A percentile compares a stretch with the other conserved stretches of the same genome.
These are phyloP conservation scores for Clonostachys rosea DNA, from an alignment of 2,329 filamentous ascomycete species.

Conservation along the genomic window DNA sequence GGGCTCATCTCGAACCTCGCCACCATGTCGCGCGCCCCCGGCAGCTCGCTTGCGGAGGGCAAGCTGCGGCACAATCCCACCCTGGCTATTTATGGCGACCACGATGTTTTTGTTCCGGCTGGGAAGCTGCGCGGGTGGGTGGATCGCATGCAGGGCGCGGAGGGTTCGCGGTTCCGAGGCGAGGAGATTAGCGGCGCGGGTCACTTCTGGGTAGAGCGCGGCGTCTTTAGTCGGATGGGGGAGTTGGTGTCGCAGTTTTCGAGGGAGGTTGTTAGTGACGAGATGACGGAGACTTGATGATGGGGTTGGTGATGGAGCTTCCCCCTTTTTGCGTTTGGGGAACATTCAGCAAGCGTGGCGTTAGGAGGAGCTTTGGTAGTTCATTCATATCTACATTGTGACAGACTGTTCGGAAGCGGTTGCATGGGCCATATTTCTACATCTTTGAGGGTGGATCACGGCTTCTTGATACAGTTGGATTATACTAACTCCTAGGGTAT, in stretches of 20 bases:
- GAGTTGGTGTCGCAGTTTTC: slow-evolving; percentile 20
- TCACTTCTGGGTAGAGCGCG: slow-evolving; percentile 59
- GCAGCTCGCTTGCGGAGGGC: slow-evolving; percentile 25
- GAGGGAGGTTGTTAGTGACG: slow-evolving; percentile 7
- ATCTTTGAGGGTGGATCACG: too few species aligned
- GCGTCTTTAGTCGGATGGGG: slow-evolving; percentile 31
- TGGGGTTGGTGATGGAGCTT: too few species aligned
- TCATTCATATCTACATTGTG: too few species aligned
- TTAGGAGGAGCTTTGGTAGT: too few species aligned
- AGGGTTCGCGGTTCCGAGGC: slow-evolving; percentile 37
- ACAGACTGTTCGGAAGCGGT: too few species aligned
- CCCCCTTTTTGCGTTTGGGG: too few species aligned
- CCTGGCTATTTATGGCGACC: slow-evolving; percentile 69
- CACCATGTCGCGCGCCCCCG: slow-evolving; percentile 21
- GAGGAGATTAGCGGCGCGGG: slow-evolving; percentile 48
- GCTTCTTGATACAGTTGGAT: too few species aligned
- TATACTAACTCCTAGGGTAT: too few species aligned
- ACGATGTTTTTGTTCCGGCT: slow-evolving; percentile 67
- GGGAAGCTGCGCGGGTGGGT: slow-evolving; percentile 65
- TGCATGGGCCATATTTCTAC: too few species aligned
- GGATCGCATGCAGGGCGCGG: slow-evolving; percentile 34
- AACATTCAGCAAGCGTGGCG: too few species aligned
- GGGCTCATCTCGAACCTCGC: slow-evolving; percentile 56
- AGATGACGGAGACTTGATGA: too few species aligned
- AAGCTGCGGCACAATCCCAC: slow-evolving; percentile 57